phyloP scores from a whole-genome alignment of 2,329 filamentous ascomycete genomes.

The Colletotrichum noveboracense region DNA sequence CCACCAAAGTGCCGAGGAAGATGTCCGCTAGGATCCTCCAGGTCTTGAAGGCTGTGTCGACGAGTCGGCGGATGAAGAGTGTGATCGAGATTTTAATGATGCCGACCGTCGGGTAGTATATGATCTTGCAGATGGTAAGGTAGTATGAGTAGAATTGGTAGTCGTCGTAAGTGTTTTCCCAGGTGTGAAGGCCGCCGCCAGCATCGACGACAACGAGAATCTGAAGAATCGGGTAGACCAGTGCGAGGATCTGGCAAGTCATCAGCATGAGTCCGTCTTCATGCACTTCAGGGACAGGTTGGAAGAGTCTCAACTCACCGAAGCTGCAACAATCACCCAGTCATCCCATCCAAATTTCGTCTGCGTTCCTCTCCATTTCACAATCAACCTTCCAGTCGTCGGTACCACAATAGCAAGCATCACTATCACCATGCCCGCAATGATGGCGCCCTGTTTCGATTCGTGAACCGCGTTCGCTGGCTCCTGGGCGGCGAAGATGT shows the following conservation, averaged over 20 bases:
- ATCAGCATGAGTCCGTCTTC: not conserved
- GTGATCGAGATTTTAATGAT: slow-evolving; percentile 22
- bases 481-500: slow-evolving; percentile 3
- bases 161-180: slow-evolving; percentile 18
- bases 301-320: not conserved
- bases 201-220: slow-evolving; percentile 19
- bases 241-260: not conserved
- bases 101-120: slow-evolving; percentile 19
- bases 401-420: slow-evolving; percentile 12
- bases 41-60: slow-evolving; percentile 7
- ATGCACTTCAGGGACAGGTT: not conserved
- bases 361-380: not conserved
- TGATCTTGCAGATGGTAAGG: slow-evolving; percentile 2
- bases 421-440: slow-evolving; percentile 13
- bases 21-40: slow-evolving; percentile 32
- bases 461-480: slow-evolving; percentile 8
- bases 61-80: slow-evolving; percentile 16
- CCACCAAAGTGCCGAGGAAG: slow-evolving; percentile 30
- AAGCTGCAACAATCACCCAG: slow-evolving; percentile 8
- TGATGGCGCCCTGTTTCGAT: slow-evolving; percentile 17
- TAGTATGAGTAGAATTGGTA: slow-evolving; percentile 18
- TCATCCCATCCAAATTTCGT: slow-evolving; percentile 16
- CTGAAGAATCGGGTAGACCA: slow-evolving; percentile 16
- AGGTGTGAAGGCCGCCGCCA: slow-evolving; percentile 13
- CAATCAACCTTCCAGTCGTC: not conserved